Percentiles rank a stretch among this genome's conserved stretches.
These are phyloP conservation scores for Cardamine chenopodiifolia DNA, from an alignment of 345 rosid genomes.

Conservation along the genomic window DNA sequence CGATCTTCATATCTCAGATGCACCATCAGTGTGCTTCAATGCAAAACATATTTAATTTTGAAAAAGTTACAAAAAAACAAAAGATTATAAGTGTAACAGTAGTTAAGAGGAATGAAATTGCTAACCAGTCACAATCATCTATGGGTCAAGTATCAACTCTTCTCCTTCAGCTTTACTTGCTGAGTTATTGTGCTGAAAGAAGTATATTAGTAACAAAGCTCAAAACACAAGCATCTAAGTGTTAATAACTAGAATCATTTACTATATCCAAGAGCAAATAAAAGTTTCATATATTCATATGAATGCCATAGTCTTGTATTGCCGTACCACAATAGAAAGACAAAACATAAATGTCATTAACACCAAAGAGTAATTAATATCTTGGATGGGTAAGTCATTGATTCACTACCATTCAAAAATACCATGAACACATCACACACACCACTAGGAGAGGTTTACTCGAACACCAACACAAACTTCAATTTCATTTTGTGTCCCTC, in stretches of 20 bases:
- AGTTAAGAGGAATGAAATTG: too few relatives aligned
- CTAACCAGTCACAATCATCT: too few relatives aligned
- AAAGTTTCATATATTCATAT: background rate
- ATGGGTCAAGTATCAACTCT: too few relatives aligned
- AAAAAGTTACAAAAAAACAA: too few relatives aligned
- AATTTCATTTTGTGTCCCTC: conserved; percentile 76
- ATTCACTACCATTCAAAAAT: conserved; percentile 66
- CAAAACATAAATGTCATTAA: background rate
- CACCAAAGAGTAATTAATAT: conserved; percentile 41
- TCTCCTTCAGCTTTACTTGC: conserved; percentile 89
- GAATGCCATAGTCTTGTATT: background rate
- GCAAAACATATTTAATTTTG: too few relatives aligned
- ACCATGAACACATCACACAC: conserved; percentile 77
- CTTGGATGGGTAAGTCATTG: conserved; percentile 69
- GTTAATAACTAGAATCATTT: background rate
- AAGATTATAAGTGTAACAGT: too few relatives aligned
- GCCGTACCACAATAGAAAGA: background rate
- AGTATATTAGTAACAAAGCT: background rate
- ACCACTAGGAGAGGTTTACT: conserved; percentile 90
- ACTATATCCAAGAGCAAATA: background rate
- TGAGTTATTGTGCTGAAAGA: conserved; percentile 76
- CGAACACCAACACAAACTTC: conserved; percentile 75
- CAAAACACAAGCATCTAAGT: background rate
- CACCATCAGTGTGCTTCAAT: too few relatives aligned
- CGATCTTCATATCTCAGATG: too few relatives aligned